A percentile compares a stretch with the other conserved stretches of the same genome.
These are phyloP conservation scores for Phaeotremella skinneri DNA, from an alignment of 768 basidiomycete genomes.

Conservation along the genomic window DNA sequence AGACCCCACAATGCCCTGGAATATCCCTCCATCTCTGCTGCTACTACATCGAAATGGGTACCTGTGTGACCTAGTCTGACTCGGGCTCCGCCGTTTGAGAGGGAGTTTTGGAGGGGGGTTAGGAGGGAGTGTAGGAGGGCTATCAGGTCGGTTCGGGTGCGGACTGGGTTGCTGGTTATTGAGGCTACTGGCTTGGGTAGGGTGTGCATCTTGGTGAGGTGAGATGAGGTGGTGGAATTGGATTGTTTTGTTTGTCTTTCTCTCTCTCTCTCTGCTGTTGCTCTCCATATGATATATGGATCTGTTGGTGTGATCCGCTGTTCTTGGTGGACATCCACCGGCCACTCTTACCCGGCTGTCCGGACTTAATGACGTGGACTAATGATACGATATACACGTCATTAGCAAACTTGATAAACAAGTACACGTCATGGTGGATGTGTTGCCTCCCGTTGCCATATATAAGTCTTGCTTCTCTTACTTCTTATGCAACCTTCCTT, in stretches of 20 bases:
- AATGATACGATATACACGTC: no score
- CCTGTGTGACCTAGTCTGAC: conserved; percentile 34
- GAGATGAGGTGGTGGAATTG: conserved; percentile 17
- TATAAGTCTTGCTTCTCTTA: no score
- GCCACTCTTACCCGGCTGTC: no score
- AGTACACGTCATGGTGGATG: no score
- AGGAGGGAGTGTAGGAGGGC: conserved; percentile 30
- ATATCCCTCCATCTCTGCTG: conserved; percentile 43
- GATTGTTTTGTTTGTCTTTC: not conserved
- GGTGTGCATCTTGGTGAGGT: not conserved
- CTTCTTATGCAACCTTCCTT: no score
- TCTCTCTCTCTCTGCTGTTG: no score
- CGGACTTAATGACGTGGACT: no score
- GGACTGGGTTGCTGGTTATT: conserved; percentile 33
- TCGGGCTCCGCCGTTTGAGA: conserved; percentile 26
- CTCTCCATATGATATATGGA: no score
- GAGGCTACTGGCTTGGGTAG: conserved; percentile 17
- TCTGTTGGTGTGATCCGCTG: no score
- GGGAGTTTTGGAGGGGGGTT: conserved; percentile 18
- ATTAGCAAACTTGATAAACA: no score
- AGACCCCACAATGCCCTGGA: conserved; percentile 34
- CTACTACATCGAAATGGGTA: conserved; percentile 31
- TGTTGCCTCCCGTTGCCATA: no score
- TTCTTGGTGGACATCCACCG: no score
- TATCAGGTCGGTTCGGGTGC: conserved; percentile 25